These are phyloP conservation scores for Cadophora malorum DNA, from an alignment of 2,329 filamentous ascomycete genomes.

Conservation along the genomic window DNA sequence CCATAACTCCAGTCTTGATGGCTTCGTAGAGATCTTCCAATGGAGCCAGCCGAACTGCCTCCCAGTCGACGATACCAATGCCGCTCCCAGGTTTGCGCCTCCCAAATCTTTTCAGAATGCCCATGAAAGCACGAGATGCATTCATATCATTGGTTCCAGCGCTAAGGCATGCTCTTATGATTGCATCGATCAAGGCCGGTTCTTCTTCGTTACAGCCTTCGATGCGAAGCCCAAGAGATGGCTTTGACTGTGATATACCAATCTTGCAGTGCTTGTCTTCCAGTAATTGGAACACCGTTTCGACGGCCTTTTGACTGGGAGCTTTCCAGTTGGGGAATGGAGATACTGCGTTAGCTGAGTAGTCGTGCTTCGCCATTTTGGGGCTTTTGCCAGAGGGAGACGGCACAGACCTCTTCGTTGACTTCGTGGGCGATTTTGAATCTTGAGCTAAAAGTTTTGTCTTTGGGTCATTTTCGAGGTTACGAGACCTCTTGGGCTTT, in stretches of 20 bases:
- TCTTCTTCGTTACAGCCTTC: slow-evolving; percentile 1
- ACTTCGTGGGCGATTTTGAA: too few species aligned
- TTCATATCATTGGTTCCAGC: slow-evolving; percentile 4
- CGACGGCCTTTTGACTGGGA: not conserved
- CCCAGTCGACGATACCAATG: not conserved
- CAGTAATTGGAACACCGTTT: not conserved
- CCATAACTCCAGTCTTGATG: slow-evolving; percentile 6
- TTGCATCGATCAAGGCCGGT: slow-evolving; percentile 3
- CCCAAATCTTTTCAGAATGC: not conserved
- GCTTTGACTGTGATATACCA: not conserved
- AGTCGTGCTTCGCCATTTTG: not conserved
- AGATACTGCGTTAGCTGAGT: not conserved
- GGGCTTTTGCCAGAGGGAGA: not conserved
- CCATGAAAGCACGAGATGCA: slow-evolving; percentile 7
- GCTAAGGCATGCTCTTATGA: not conserved
- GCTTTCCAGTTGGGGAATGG: not conserved
- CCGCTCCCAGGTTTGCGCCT: not conserved
- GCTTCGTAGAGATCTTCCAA: slow-evolving; percentile 5
- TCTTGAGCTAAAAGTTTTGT: too few species aligned
- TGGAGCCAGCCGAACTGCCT: not conserved
- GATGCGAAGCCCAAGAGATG: not conserved
- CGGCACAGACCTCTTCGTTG: too few species aligned
- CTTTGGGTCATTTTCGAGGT: too few species aligned
- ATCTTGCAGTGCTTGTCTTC: slow-evolving; percentile 7
- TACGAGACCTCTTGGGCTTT: too few species aligned